These are phyloP conservation scores for Colletotrichum gloeosporioides DNA, from an alignment of 2,329 filamentous ascomycete genomes.

Conservation along the genomic window DNA sequence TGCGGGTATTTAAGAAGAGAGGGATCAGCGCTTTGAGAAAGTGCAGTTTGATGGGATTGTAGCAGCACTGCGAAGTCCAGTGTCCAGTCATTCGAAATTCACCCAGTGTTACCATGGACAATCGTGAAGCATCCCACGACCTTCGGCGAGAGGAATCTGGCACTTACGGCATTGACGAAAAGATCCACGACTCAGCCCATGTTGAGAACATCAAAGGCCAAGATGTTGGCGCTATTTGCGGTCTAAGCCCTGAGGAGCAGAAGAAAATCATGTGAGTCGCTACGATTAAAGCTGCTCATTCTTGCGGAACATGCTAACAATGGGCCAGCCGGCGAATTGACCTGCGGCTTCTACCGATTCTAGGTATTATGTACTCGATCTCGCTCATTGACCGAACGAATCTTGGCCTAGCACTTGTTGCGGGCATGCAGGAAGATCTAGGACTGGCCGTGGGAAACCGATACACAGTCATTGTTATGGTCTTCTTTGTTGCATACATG, in stretches of 20 bases:
- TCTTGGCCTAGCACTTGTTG: slow-evolving; percentile 18
- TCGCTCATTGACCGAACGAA: slow-evolving; percentile 25
- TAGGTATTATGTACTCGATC: slow-evolving; percentile 27
- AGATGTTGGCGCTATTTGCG: not conserved
- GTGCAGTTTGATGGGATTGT: not conserved
- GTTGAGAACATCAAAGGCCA: not conserved
- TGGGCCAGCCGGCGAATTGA: slow-evolving; percentile 28
- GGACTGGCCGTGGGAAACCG: slow-evolving; percentile 14
- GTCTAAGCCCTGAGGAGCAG: slow-evolving; percentile 1
- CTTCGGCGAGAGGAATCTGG: not conserved
- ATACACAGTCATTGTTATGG: slow-evolving; percentile 22
- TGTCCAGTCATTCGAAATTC: not conserved
- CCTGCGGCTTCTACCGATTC: slow-evolving; percentile 40
- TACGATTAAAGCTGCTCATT: not conserved
- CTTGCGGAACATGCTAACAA: not conserved
- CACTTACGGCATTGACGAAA: not conserved
- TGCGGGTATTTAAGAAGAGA: not conserved
- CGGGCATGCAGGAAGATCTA: slow-evolving; percentile 22
- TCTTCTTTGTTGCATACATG: slow-evolving; percentile 28
- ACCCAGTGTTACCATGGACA: not conserved
- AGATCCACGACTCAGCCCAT: not conserved
- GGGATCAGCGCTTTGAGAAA: not conserved
- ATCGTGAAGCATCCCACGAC: not conserved
- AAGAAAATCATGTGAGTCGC: slow-evolving; percentile 8
- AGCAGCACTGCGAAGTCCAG: not conserved